Evolutionary conservation across 1,284 basidiomycete genomes (phyloP), one percentile per base, ranked within the genome.

Genomic region (Coniophora puteana): DNA sequence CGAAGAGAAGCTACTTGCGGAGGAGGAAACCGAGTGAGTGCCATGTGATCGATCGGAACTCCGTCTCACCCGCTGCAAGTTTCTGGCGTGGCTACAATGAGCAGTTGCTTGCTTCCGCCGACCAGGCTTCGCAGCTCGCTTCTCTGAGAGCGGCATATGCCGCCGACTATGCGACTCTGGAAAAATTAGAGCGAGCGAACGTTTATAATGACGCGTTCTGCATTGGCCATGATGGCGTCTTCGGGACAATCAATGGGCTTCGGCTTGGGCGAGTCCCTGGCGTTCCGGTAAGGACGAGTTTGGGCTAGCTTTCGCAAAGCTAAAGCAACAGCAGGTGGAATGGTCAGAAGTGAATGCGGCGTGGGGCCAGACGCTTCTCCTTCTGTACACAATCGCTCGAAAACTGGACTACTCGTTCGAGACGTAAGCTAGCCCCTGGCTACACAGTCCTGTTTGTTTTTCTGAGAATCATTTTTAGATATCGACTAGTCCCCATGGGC

Each of bases 281-380:
- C 25, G 79, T 85, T 25, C 80, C 80, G 13, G 85, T 88, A 53
- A 30, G n/a, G n/a, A n/a, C n/a, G n/a, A n/a, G n/a, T n/a, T n/a
- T n/a, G n/a, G n/a, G 78, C 66, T 30, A 18, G 29, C 34, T 30
- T 20, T 24, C 32, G 31, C 48, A 10, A 45, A 28, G 33, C 21
- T 16, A 35, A 33, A 43, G 42, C 36, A 14, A 12, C 43, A 26
- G 1, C 52, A 89, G 77, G 92, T 99, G 21, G 95, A 98, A 58
- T 99, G 95, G 94, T 81, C 90, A 5, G 96, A 99, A 66, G 94
- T 99, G 62, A 99, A 99, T 58, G 96, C 96, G 5, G 96, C 96
- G 3, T 97, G 95, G 93, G 96, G 96, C 0, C 89, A 98, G 57
- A 91, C 93, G 0, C 72, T 95, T n/a, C 69, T 99, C 16, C 72